A percentile compares a stretch with the other conserved stretches of the same genome.
phyloP scores from a whole-genome alignment of 129 eudicot genomes.

The Kitagawia praeruptora region DNA sequence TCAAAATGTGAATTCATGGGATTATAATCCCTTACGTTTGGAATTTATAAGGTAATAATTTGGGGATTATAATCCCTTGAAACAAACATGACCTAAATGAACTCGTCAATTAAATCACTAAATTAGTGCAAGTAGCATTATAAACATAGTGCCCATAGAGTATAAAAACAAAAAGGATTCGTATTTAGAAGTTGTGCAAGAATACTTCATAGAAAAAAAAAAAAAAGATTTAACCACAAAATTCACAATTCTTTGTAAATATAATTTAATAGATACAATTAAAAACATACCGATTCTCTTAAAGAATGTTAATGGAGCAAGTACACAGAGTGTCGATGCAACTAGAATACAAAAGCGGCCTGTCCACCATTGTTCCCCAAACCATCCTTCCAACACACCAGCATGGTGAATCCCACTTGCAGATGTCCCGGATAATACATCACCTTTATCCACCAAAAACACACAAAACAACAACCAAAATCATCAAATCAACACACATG shows the following conservation, averaged over 20 bases:
- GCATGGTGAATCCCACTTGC: constrained; percentile 45
- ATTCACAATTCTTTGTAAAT: neutral
- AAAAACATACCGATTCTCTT: constrained; percentile 50
- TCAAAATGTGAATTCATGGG: no score
- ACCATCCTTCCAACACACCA: constrained; percentile 65
- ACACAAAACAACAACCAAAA: neutral
- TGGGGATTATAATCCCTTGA: no score
- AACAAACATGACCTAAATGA: no score
- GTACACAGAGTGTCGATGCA: constrained; percentile 39
- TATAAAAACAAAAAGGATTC: neutral
- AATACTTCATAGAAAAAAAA: neutral
- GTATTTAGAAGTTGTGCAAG: neutral
- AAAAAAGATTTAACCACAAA: neutral
- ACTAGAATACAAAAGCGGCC: constrained; percentile 46
- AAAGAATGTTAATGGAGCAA: constrained; percentile 53
- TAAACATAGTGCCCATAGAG: neutral
- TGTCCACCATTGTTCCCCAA: constrained; percentile 57
- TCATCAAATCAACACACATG: neutral
- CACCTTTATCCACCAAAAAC: constrained; percentile 28
- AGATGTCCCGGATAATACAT: constrained; percentile 57
- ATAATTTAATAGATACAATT: neutral
- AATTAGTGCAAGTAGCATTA: neutral
- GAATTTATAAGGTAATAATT: no score
- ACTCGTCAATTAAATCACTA: neutral
- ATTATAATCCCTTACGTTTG: no score